phyloP scores from a whole-genome alignment of 257 asterid species.

The Coffea canephora region DNA sequence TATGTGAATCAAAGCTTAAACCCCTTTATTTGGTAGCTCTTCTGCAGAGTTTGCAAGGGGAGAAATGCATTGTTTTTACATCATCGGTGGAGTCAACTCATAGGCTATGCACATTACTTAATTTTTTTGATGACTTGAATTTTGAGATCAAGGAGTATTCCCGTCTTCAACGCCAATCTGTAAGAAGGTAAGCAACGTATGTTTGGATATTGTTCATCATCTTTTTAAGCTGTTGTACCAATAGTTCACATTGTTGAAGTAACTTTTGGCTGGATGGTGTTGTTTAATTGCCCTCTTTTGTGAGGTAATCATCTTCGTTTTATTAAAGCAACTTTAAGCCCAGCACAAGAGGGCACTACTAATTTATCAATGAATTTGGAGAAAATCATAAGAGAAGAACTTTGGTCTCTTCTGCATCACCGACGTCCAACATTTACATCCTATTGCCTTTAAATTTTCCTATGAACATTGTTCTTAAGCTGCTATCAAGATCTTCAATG shows the following conservation, averaged over 20 bases:
- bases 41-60: conserved; percentile 60
- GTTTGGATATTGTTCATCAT: conserved; percentile 6
- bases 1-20: conserved; percentile 72
- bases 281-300: not conserved
- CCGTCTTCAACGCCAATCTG: conserved; percentile 74
- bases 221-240: not conserved
- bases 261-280: not conserved
- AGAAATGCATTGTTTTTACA: conserved; percentile 86
- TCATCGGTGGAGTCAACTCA: conserved; percentile 86
- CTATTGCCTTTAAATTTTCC: not conserved
- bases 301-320: not conserved
- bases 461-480: not conserved
- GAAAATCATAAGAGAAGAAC: too few relatives aligned
- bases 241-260: not conserved
- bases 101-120: conserved; percentile 65
- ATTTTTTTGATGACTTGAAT: conserved; percentile 55
- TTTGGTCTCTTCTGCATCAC: not conserved
- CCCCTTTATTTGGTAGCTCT: conserved; percentile 84
- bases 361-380: not conserved
- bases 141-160: conserved; percentile 79
- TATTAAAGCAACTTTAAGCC: not conserved
- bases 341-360: not conserved
- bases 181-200: conserved; percentile 59
- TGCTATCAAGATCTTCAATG: not conserved
- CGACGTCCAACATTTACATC: not conserved